Base-by-base conservation (phyloP, 805 yeast species). In the Hanseniaspora nectarophila region DNA sequence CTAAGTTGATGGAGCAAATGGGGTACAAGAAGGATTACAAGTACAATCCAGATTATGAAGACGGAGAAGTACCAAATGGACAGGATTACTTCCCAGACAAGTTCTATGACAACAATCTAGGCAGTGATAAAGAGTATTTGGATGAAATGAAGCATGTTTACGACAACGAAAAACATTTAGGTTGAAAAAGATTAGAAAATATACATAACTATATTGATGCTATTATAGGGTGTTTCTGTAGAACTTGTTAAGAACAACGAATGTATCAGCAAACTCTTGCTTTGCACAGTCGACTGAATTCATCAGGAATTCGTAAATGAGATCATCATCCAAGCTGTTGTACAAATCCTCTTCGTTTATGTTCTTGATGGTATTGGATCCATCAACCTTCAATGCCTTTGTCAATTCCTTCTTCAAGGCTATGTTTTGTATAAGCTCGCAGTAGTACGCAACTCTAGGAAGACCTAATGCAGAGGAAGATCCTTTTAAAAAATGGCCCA, bases 401-500 rank as follows among this genome's bases (percentile, higher is more conserved):
- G 48, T 63, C 61, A 57, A 64, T 63, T 52, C 70, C 59, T 3
- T 95, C 16, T 33, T 47, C 32, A 47, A 23, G 33, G 51, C 97
- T 57, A 85, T 78, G 64, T 89, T 89, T 67, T 92, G 98, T 56
- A 92, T 89, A 57, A 89, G 73, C 66, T 89, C 98, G 68, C 98
- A 92, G 59, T 88, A 83, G 61, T 79, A 76, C 54, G 88, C 88
- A 46, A 92, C 85, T 56, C 80, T 79, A 43, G 76, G 77, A 53
- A 92, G 73, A 2, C 98, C 98, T 54, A 92, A 70, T 0, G 96
- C 90, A 2, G 97, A 95, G 1, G 97, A 94, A 12, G 95, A 82
- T 43, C 98, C 98, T 64, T 92, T 92, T 53, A 92, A 72, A 63
- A 86, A 92, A 65, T 92, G 98, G 13, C 98, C 98, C 59, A 84